These are phyloP conservation scores for Suhomyces bolitotheri DNA, from an alignment of 1,139 yeast species.

Conservation along the genomic window DNA sequence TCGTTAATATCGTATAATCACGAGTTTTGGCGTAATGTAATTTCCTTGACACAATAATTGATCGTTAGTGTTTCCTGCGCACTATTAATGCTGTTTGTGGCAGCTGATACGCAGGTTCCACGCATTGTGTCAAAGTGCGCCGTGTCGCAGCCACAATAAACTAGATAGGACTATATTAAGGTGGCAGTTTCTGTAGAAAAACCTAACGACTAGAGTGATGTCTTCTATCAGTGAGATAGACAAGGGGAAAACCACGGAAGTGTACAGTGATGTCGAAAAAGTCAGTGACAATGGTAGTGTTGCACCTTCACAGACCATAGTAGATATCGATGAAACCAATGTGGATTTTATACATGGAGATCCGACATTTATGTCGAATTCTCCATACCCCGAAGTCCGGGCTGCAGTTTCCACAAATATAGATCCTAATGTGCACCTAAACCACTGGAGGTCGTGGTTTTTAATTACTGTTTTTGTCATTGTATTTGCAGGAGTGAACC, in stretches of 20 bases:
- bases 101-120: too few species aligned
- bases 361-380: constrained; percentile 25
- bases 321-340: constrained; percentile 16
- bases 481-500: constrained; percentile 25
- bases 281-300: constrained; percentile 6
- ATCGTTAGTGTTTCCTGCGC: too few species aligned
- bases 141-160: too few species aligned
- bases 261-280: constrained; percentile 9
- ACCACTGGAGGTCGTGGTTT: constrained; percentile 22
- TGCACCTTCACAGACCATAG: constrained; percentile 4
- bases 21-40: too few species aligned
- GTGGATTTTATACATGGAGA: constrained; percentile 27
- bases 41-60: too few species aligned
- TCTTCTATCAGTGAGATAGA: too few species aligned
- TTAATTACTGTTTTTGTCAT: constrained; percentile 19
- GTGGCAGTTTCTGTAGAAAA: too few species aligned
- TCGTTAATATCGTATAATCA: too few species aligned
- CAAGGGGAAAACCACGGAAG: constrained; percentile 7
- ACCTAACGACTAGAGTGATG: too few species aligned
- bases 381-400: constrained; percentile 27
- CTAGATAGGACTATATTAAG: too few species aligned
- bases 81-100: too few species aligned
- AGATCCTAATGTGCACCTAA: constrained; percentile 17
- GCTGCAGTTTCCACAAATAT: constrained; percentile 19
- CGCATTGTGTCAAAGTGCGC: too few species aligned